Evolutionary conservation across 768 basidiomycete genomes (phyloP).

Genomic region (Hydnum rufescens): DNA sequence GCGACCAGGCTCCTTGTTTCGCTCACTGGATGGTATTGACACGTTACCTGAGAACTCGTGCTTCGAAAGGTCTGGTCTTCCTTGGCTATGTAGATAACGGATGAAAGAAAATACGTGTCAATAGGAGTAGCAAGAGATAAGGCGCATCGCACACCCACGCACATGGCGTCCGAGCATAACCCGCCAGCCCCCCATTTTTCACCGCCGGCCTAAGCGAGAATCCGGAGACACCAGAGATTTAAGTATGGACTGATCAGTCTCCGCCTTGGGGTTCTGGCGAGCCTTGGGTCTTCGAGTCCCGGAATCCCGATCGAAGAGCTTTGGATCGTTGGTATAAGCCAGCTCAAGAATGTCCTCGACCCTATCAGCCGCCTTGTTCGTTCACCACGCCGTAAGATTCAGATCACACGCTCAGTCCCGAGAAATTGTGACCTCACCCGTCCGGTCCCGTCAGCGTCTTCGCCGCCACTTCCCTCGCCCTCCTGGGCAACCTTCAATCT

Average conservation of each 20-base stretch:
- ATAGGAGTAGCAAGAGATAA: not conserved
- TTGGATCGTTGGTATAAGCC: slow-evolving; percentile 56
- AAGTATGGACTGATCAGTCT: slow-evolving; percentile 32
- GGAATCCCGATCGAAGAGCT: slow-evolving; percentile 57
- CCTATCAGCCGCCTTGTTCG: slow-evolving; percentile 12
- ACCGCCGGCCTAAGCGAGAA: too few relatives aligned
- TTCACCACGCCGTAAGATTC: slow-evolving; percentile 11
- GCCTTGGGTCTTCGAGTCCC: slow-evolving; percentile 49
- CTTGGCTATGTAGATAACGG: slow-evolving; percentile 26
- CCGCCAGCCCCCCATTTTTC: slow-evolving; percentile 82
- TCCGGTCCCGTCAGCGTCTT: not conserved
- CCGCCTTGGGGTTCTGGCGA: slow-evolving; percentile 40
- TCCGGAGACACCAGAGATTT: not conserved
- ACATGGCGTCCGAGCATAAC: slow-evolving; percentile 83
- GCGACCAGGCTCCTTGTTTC: slow-evolving; percentile 11
- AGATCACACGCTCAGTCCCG: not conserved
- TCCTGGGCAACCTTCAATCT: too few relatives aligned
- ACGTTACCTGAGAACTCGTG: slow-evolving; percentile 59
- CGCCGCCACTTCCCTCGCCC: too few relatives aligned
- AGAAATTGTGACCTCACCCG: not conserved
- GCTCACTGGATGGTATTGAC: slow-evolving; percentile 2
- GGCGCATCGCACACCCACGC: slow-evolving; percentile 22
- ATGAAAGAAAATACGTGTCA: not conserved
- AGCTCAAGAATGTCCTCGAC: slow-evolving; percentile 51
- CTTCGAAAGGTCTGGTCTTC: slow-evolving; percentile 50